Evolutionary conservation across 2,329 filamentous ascomycete genomes (phyloP), one percentile per base, ranked within the genome.

Genomic region (Phialocephala subalpina): DNA sequence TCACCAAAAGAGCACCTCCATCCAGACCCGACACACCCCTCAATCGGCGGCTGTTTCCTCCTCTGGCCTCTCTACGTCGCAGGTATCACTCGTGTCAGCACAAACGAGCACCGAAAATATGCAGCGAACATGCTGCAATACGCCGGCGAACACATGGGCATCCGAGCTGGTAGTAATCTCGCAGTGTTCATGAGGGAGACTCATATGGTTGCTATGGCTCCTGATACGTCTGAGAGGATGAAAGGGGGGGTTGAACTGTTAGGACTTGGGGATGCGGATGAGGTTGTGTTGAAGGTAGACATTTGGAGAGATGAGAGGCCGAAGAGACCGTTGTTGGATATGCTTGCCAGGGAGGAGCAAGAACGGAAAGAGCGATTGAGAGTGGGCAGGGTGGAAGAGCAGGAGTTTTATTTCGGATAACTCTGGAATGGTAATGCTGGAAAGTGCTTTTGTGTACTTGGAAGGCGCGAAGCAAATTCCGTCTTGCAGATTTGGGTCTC

Each of bases 151-250:
- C 82, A 83, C 56, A 77, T 88, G 4, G 86, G 86, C 14, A 81
- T 89, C 52, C 80, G 81, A 63, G 87, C 87, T 73, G 85, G 86
- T 11, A 79, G 82, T 25, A 83, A 85, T 58, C 71, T 88, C 27
- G 79, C 80, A n/a, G n/a, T 3, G 11, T 70, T 69, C 29, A 60
- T 71, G 12, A 20, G 27, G 25, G 57, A 45, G 1, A 20, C 38
- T 22, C 27, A 36, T 18, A 36, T 16, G n/a, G 22, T 8, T 27
- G 9, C 33, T 33, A 9, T 33, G 29, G 9, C 4, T 3, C 38
- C 45, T 8, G 18, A 18, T 11, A n/a, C 2, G 22, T 1, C 1
- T 49, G 45, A 49, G 45, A 49, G 5, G 45, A 20, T 4, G 16
- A 62, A 18, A n/a, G 33, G 25, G 29, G 22, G 12, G 58, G 20